A percentile compares a stretch with the other conserved stretches of the same genome.
These are phyloP conservation scores for Nakazawaea wickerhamii DNA, from an alignment of 805 yeast species.

Conservation along the genomic window DNA sequence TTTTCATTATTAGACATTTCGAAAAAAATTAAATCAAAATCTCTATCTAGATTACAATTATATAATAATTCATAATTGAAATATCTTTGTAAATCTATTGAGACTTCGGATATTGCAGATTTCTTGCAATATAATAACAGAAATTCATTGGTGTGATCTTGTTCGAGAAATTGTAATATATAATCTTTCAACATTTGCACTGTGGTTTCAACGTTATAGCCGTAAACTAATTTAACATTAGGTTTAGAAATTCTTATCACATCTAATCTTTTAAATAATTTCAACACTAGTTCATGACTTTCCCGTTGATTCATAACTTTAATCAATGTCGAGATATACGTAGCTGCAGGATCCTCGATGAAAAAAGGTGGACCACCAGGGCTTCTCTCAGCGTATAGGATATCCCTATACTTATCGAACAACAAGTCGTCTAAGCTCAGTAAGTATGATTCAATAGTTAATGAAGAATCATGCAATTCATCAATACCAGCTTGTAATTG, in stretches of 20 bases:
- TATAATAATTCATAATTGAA: conserved; percentile 3
- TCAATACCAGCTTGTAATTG: neutral
- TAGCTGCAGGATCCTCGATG: neutral
- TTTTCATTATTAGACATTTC: neutral
- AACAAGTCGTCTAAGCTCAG: neutral
- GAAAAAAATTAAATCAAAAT: conserved; percentile 2
- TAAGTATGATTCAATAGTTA: neutral
- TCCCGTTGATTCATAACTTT: neutral
- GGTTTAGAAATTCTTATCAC: neutral
- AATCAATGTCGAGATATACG: neutral
- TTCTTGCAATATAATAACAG: conserved; percentile 5
- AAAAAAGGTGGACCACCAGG: neutral
- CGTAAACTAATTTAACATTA: neutral
- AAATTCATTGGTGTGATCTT: neutral
- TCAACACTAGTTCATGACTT: neutral
- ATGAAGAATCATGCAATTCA: neutral
- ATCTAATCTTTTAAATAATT: neutral
- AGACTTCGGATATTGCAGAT: neutral
- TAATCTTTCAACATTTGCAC: conserved; percentile 1
- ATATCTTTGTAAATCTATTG: conserved; percentile 9
- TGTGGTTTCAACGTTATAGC: neutral
- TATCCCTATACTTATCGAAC: neutral
- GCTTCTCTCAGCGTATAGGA: neutral
- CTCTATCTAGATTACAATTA: conserved; percentile 1
- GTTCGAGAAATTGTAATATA: neutral